Percentiles rank a stretch among this genome's conserved stretches.
Conservation (phyloP, 169 alveolate genomes). For the Theileria orientalis region DNA sequence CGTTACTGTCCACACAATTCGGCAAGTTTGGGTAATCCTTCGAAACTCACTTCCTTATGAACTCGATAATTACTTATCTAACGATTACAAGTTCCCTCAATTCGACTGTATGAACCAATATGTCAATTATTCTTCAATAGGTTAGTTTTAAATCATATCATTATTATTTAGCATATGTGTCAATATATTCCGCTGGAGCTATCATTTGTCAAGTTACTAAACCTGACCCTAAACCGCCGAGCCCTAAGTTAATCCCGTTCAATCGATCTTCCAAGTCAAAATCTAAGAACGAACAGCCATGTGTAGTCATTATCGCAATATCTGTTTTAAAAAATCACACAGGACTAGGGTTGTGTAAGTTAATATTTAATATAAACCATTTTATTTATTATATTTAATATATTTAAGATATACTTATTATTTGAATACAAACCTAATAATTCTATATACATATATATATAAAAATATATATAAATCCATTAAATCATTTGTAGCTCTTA, state of each 20-base stretch:
- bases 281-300: slow-evolving; percentile 32
- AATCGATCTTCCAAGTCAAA: slow-evolving; percentile 16
- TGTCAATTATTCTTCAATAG: slow-evolving; percentile 34
- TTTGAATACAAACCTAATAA: too few relatives aligned
- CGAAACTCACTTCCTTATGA: slow-evolving; percentile 13
- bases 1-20: slow-evolving; percentile 53
- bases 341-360: slow-evolving; percentile 40
- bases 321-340: slow-evolving; percentile 37
- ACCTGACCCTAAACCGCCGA: slow-evolving; percentile 31
- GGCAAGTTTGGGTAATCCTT: slow-evolving; percentile 52
- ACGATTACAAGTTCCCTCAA: slow-evolving; percentile 33
- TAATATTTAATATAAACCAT: too few relatives aligned
- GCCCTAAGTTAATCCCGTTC: slow-evolving; percentile 1
- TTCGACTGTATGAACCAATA: slow-evolving; percentile 13
- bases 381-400: too few relatives aligned
- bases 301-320: slow-evolving; percentile 38
- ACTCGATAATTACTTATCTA: slow-evolving; percentile 24
- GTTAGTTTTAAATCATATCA: slow-evolving; percentile 12
- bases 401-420: too few relatives aligned
- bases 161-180: slow-evolving; percentile 34
- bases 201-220: slow-evolving; percentile 37
- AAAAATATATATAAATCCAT: too few relatives aligned
- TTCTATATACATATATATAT: too few relatives aligned
- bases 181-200: slow-evolving; percentile 38
- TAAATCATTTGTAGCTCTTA: slow-evolving; percentile 9